Percentiles rank a stretch among this genome's conserved stretches.
Evolutionary conservation across 208 protist species (phyloP).

Genomic region (Wallacemonas sp.): DNA sequence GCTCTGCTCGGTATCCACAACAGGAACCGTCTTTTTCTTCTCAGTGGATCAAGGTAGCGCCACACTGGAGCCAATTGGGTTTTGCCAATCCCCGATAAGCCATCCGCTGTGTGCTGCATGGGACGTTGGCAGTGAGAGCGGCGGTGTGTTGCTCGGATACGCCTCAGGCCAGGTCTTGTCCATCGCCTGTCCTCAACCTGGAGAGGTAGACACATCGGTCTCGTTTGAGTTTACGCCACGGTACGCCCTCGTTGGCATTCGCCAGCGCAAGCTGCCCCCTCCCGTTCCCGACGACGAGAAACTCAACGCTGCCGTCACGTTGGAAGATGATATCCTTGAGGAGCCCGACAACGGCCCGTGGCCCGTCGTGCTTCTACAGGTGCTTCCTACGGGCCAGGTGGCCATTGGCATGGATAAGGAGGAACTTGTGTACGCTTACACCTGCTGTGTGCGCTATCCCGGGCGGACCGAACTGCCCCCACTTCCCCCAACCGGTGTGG

Average conservation of each 20-base stretch:
- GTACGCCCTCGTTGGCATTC: constrained; percentile 73
- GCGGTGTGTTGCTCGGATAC: constrained; percentile 71
- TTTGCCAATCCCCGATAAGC: constrained; percentile 60
- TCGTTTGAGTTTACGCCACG: constrained; percentile 66
- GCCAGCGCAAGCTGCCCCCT: constrained; percentile 66
- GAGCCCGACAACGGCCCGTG: constrained; percentile 85
- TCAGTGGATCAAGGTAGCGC: constrained; percentile 23
- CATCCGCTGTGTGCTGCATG: constrained; percentile 65
- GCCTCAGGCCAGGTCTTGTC: constrained; percentile 69
- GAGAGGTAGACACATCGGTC: constrained; percentile 54
- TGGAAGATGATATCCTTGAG: constrained; percentile 71
- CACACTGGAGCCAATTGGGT: constrained; percentile 70
- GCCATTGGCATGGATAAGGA: constrained; percentile 59
- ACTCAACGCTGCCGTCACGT: constrained; percentile 35
- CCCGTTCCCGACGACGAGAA: constrained; percentile 56
- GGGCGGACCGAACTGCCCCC: constrained; percentile 57
- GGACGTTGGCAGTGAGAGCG: constrained; percentile 34
- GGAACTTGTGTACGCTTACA: constrained; percentile 81
- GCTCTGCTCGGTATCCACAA: constrained; percentile 80
- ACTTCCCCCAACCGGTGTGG: constrained; percentile 83
- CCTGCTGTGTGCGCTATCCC: constrained; percentile 57
- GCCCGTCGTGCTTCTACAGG: constrained; percentile 51
- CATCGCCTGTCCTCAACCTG: constrained; percentile 43
- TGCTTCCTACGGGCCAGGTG: constrained; percentile 39
- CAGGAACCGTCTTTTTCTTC: constrained; percentile 95